phyloP scores from a whole-genome alignment of 164 flowering plant genomes.

The Umbellularia californica region DNA sequence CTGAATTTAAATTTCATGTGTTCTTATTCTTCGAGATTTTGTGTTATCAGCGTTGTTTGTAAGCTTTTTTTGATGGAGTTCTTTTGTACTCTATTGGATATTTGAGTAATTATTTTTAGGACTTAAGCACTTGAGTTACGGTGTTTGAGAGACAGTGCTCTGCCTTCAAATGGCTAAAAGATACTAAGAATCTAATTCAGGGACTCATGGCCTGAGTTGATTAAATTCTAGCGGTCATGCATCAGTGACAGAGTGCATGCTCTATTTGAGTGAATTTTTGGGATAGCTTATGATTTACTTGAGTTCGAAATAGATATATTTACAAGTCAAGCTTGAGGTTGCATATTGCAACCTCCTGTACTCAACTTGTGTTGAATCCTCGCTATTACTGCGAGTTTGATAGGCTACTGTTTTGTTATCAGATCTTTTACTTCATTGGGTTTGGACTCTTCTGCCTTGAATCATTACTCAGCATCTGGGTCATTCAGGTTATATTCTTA shows the following conservation, averaged over 20 bases:
- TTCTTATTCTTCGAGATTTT: too few species aligned
- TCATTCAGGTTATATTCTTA: constrained; percentile 64
- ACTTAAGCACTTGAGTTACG: background rate
- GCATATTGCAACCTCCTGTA: background rate
- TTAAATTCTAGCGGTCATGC: background rate
- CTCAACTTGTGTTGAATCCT: background rate
- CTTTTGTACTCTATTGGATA: too few species aligned
- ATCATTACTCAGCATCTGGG: constrained; percentile 84
- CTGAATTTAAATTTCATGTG: too few species aligned
- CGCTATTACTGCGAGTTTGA: background rate
- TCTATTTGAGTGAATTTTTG: too few species aligned
- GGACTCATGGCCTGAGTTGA: background rate
- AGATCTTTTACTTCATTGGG: constrained; percentile 94
- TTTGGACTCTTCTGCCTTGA: constrained; percentile 74
- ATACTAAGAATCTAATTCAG: background rate
- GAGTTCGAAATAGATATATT: too few species aligned
- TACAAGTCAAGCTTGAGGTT: background rate
- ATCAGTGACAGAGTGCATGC: background rate
- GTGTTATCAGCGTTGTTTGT: too few species aligned
- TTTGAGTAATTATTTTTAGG: too few species aligned
- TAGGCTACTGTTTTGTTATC: constrained; percentile 5
- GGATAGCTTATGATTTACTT: too few species aligned
- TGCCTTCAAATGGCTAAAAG: too few species aligned
- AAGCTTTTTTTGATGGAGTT: too few species aligned
- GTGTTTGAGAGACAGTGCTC: background rate